Conservation (phyloP, 306 rosid genomes). For the Acmispon strigosus region DNA sequence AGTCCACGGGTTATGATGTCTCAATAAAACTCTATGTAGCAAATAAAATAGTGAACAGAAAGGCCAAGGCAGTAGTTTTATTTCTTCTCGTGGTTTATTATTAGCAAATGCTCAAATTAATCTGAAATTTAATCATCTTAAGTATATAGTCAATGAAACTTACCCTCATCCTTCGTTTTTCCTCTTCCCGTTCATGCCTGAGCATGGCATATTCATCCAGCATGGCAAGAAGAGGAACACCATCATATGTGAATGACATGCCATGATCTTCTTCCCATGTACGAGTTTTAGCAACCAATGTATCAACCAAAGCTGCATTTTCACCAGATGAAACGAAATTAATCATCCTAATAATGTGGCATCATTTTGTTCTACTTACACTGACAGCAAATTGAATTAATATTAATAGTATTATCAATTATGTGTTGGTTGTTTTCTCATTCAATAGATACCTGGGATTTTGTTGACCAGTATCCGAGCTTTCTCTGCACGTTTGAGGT, state of each 20-base stretch:
- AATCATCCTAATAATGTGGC: background rate
- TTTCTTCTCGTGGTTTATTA: background rate
- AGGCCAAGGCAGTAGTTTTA: background rate
- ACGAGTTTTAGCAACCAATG: constrained; percentile 88
- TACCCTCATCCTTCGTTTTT: constrained; percentile 90
- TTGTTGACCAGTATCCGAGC: constrained; percentile 94
- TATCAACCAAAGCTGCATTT: constrained; percentile 81
- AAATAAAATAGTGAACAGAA: background rate
- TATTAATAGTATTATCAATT: background rate
- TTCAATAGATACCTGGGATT: constrained; percentile 63
- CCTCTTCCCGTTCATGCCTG: constrained; percentile 96
- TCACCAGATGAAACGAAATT: constrained; percentile 22
- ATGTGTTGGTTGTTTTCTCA: background rate
- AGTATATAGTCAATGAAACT: constrained; percentile 14
- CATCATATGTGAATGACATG: constrained; percentile 76
- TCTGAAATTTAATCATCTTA: background rate
- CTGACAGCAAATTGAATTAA: background rate
- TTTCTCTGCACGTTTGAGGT: constrained; percentile 97
- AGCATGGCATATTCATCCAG: constrained; percentile 98
- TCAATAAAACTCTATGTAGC: background rate
- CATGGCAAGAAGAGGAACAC: constrained; percentile 99
- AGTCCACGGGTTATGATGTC: background rate
- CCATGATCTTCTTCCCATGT: constrained; percentile 92
- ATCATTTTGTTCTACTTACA: background rate
- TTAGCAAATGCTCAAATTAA: background rate